These are phyloP conservation scores for Mycena olivaceomarginata DNA, from an alignment of 768 basidiomycete genomes.

Conservation along the genomic window DNA sequence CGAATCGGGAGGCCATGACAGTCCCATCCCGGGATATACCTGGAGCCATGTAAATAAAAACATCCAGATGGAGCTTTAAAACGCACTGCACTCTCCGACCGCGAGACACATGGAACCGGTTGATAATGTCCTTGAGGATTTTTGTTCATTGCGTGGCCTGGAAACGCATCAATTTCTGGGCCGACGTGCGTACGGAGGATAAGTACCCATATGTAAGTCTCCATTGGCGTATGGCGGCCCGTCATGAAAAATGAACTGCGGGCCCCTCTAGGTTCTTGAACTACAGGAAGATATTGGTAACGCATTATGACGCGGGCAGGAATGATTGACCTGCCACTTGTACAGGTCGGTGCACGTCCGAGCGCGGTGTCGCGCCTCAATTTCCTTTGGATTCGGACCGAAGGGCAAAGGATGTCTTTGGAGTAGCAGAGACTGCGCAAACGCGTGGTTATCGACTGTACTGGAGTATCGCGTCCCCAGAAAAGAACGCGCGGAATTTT, in stretches of 20 bases:
- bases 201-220: constrained; percentile 92
- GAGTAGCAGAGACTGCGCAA: constrained; percentile 80
- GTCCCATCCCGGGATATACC: constrained; percentile 98
- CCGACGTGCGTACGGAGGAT: constrained; percentile 38
- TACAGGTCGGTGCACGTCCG: constrained; percentile 88
- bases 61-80: background rate
- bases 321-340: constrained; percentile 76
- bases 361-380: constrained; percentile 74
- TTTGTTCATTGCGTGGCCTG: constrained; percentile 98
- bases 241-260: constrained; percentile 92
- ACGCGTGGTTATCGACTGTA: constrained; percentile 58
- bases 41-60: constrained; percentile 53
- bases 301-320: constrained; percentile 12
- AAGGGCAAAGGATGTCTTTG: constrained; percentile 88
- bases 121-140: constrained; percentile 96
- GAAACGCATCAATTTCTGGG: background rate
- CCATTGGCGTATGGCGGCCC: constrained; percentile 99
- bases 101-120: constrained; percentile 87
- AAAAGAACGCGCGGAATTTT: background rate
- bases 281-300: constrained; percentile 59
- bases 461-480: constrained; percentile 24
- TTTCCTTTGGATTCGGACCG: constrained; percentile 79
- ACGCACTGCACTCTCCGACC: constrained; percentile 90
- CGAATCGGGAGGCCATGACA: constrained; percentile 98
- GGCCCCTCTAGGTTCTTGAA: constrained; percentile 78